phyloP scores from a whole-genome alignment of 192 early-diverging fungal species.

The Coemansia sp. region DNA sequence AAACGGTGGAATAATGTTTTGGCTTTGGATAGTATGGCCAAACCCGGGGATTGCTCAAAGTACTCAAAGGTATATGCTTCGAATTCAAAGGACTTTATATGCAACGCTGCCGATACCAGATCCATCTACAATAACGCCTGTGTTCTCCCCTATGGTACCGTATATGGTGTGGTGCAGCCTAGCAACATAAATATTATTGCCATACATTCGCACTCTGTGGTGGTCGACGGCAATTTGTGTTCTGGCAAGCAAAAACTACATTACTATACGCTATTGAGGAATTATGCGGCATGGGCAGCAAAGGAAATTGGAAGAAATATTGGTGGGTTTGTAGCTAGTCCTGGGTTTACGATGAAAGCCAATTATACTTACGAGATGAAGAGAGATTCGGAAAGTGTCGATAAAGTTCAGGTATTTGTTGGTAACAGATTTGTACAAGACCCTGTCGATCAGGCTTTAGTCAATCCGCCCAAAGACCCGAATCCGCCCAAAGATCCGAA shows the following conservation, averaged over 20 bases:
- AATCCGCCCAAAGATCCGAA: neutral
- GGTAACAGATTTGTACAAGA: constrained; percentile 40
- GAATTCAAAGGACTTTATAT: constrained; percentile 44
- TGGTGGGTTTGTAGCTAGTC: constrained; percentile 31
- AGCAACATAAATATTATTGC: constrained; percentile 32
- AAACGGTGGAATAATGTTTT: constrained; percentile 30
- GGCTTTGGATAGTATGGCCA: constrained; percentile 17
- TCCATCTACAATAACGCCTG: constrained; percentile 34
- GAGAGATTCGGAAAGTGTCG: constrained; percentile 10
- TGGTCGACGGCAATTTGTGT: constrained; percentile 42
- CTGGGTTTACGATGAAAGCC: constrained; percentile 22
- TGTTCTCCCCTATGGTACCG: constrained; percentile 43
- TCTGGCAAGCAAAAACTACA: constrained; percentile 34
- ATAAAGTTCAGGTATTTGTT: constrained; percentile 27
- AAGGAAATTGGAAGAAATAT: constrained; percentile 25
- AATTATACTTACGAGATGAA: constrained; percentile 32
- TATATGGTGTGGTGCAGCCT: constrained; percentile 43
- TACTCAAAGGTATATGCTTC: constrained; percentile 29
- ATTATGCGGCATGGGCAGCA: constrained; percentile 50
- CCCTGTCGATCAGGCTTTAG: constrained; percentile 17
- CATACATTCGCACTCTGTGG: constrained; percentile 41
- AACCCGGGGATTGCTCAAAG: constrained; percentile 32
- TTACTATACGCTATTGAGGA: constrained; percentile 49
- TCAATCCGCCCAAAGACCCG: neutral
- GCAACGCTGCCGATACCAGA: constrained; percentile 22